phyloP scores from a whole-genome alignment of 2,329 filamentous ascomycete genomes.

The Microdochium trichocladiopsis region DNA sequence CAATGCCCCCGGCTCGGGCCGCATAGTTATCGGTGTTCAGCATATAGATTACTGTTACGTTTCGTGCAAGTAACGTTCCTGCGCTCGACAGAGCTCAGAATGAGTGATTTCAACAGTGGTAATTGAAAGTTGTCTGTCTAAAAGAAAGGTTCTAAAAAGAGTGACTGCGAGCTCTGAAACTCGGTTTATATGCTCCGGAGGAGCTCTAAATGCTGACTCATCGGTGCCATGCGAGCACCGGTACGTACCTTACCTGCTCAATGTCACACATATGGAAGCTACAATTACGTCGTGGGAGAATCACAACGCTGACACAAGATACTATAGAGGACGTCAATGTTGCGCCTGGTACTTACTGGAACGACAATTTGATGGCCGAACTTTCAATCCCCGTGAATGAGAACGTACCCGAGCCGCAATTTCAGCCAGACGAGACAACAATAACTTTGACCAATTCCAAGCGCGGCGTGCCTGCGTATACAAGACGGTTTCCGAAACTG shows the following conservation, averaged over 20 bases:
- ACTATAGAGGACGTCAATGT: conserved; percentile 2
- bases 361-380: neutral
- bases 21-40: neutral
- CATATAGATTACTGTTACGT: neutral
- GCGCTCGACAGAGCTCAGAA: too few relatives aligned
- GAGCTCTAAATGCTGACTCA: too few relatives aligned
- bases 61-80: too few relatives aligned
- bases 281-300: neutral
- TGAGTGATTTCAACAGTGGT: too few relatives aligned
- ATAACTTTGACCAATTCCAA: neutral
- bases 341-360: conserved; percentile 1
- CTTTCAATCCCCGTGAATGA: neutral
- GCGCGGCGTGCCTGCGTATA: neutral
- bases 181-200: too few relatives aligned
- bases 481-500: neutral
- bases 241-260: too few relatives aligned
- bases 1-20: neutral
- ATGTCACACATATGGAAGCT: conserved; percentile 2
- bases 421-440: neutral
- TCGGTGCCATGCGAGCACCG: too few relatives aligned
- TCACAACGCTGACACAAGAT: conserved; percentile 1
- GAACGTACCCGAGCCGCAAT: neutral
- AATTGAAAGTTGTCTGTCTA: too few relatives aligned
- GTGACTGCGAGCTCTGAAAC: too few relatives aligned
- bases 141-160: too few relatives aligned